phyloP scores from a whole-genome alignment of 306 rosid genomes.

The Cucurbita ficifolia region DNA sequence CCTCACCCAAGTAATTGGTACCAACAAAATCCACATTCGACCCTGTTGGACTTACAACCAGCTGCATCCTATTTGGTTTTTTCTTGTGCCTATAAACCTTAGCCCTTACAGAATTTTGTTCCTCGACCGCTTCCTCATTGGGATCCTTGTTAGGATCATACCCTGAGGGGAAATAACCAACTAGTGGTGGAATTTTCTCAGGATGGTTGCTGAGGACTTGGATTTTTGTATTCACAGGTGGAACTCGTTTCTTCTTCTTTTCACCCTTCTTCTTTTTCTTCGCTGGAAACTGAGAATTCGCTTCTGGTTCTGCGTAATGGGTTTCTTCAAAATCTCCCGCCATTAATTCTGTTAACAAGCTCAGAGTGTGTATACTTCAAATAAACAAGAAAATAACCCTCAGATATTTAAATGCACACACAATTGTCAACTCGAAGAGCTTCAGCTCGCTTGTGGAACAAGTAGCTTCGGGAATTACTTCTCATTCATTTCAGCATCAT shows the following conservation, averaged over 20 bases:
- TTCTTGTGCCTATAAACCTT: conserved; percentile 31
- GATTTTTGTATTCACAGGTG: conserved; percentile 27
- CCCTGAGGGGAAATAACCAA: conserved; percentile 78
- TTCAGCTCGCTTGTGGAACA: neutral
- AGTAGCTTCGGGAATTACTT: neutral
- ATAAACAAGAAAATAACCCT: neutral
- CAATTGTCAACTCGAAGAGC: neutral
- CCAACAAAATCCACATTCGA: conserved; percentile 70
- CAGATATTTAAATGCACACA: neutral
- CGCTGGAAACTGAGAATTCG: neutral
- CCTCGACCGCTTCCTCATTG: neutral
- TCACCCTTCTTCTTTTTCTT: conserved; percentile 30
- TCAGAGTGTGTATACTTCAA: neutral
- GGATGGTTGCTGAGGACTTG: conserved; percentile 28
- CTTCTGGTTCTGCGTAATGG: neutral
- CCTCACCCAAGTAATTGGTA: conserved; percentile 56
- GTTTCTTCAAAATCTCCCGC: neutral
- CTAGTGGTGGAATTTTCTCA: conserved; percentile 32
- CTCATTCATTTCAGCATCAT: conserved; percentile 67
- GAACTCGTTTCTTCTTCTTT: conserved; percentile 14
- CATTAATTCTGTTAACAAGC: neutral
- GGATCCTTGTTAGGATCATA: conserved; percentile 29
- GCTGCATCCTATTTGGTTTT: conserved; percentile 43
- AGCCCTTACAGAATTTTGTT: conserved; percentile 10
- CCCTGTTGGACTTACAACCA: conserved; percentile 50